Conservation (phyloP, 2,329 filamentous ascomycete species). For the Emmonsiellopsis sp. region DNA sequence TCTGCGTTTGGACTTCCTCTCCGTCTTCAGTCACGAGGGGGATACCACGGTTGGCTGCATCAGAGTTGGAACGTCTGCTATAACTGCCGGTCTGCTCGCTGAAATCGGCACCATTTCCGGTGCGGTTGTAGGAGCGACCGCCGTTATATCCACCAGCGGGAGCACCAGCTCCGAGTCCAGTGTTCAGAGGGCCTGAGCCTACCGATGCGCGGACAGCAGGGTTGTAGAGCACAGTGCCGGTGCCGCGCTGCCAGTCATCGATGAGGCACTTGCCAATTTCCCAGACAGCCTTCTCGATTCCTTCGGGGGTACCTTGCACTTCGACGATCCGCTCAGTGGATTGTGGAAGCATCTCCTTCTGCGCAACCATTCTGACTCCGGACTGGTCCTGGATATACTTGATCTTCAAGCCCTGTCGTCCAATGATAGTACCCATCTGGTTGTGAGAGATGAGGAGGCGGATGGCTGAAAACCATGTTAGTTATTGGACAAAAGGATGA, state of each 20-base stretch:
- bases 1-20: slow-evolving; percentile 96
- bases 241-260: slow-evolving; percentile 95
- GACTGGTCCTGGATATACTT: slow-evolving; percentile 98
- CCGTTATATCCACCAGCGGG: slow-evolving; percentile 42
- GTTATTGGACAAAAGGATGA: slow-evolving; percentile 5
- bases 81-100: slow-evolving; percentile 69
- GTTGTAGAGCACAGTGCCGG: slow-evolving; percentile 95
- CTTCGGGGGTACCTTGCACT: slow-evolving; percentile 86
- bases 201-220: slow-evolving; percentile 80
- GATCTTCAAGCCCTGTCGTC: slow-evolving; percentile 92
- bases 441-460: slow-evolving; percentile 98
- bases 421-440: slow-evolving; percentile 99
- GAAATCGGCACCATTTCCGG: slow-evolving; percentile 95
- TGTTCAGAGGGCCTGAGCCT: slow-evolving; percentile 44
- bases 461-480: slow-evolving; percentile 54
- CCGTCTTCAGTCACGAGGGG: slow-evolving; percentile 91
- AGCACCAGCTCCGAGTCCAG: slow-evolving; percentile 36
- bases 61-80: slow-evolving; percentile 72
- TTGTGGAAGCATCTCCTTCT: slow-evolving; percentile 99
- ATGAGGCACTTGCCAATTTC: slow-evolving; percentile 98
- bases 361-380: slow-evolving; percentile 95
- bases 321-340: slow-evolving; percentile 98
- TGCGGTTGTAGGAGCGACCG: slow-evolving; percentile 73
- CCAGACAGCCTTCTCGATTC: slow-evolving; percentile 93
- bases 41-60: slow-evolving; percentile 68